These are phyloP conservation scores for Coemansia sp. DNA, from an alignment of 192 early-diverging fungal species.

Conservation along the genomic window DNA sequence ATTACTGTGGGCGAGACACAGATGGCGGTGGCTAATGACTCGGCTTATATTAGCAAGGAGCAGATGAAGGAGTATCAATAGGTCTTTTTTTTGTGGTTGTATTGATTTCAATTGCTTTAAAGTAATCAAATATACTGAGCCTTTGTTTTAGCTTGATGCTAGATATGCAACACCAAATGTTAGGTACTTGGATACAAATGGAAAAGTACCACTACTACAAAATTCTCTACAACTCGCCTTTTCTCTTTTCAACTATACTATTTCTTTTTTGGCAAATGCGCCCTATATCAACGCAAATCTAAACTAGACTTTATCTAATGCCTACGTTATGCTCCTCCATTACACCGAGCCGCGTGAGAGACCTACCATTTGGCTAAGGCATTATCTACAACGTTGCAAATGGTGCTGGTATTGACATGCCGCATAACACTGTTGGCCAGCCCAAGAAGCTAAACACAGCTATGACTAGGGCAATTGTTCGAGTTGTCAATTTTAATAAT, in stretches of 20 bases:
- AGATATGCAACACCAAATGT: no score
- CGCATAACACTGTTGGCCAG: not conserved
- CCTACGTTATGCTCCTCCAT: not conserved
- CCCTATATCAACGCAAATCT: not conserved
- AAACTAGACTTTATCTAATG: not conserved
- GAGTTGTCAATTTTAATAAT: not conserved
- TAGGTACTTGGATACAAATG: no score
- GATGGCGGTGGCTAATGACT: slow-evolving; percentile 22
- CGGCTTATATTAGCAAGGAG: slow-evolving; percentile 42
- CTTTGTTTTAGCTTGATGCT: not conserved
- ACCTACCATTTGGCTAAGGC: not conserved
- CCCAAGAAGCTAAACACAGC: not conserved
- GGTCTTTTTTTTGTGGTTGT: no score
- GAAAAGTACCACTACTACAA: no score
- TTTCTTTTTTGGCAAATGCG: no score
- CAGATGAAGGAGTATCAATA: slow-evolving; percentile 40
- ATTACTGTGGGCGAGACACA: slow-evolving; percentile 33
- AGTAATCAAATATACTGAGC: not conserved
- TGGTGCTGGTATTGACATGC: not conserved
- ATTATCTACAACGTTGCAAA: not conserved
- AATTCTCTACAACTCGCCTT: no score
- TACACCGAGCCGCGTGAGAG: not conserved
- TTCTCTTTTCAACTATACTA: no score
- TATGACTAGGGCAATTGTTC: not conserved
- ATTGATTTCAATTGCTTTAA: not conserved